Base-by-base conservation (phyloP, 2,329 filamentous ascomycete species). In the Hymenoscyphus infarciens region DNA sequence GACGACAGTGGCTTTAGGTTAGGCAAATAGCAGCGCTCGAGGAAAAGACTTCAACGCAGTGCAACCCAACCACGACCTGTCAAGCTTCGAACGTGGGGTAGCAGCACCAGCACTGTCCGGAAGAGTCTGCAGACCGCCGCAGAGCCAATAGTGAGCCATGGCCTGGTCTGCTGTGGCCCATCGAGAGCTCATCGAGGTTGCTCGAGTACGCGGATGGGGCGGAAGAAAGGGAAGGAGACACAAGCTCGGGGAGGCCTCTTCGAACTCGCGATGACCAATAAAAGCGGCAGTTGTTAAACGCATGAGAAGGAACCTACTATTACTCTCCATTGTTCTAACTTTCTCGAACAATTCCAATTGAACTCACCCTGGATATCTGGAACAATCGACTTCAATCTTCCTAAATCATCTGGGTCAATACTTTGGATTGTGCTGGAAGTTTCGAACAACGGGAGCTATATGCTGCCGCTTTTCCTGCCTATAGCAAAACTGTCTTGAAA, bases 1-100 rank as follows among this genome's bases (percentile, higher is more conserved):
- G 19, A 15, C 25, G 22, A 31, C 52, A 19, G 27, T 54, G 52
- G 22, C 16, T 54, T 22, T 54, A 8, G 52, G 55, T 22, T 54
- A 8, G 52, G 55, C 59, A 56, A 61, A 61, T 61, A 33, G 45
- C 31, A 53, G 22, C 10, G 22, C n/a, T 38, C 25, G 27, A 56
- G 7, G 15, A 13, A 35, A 42, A 16, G 25, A 25, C 19, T 25
- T 16, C 49, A 19, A 42, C 13, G 59, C 59, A 61, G 53, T 61
- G 59, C 49, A 56, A 61, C 59, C 52, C 52, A 45, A 56, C 35
- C 19, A 22, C 19, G 10, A 33, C 33, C 52, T 61, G 52, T 55
- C 52, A 61, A 45, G 19, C 13, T 33, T 35, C 52, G 25, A 55
- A 54, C 42, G 42, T 53, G 57, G 42, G 57, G 57, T 52, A 53